phyloP scores from a whole-genome alignment of 179 eudicot species.

The Carnegiea gigantea region DNA sequence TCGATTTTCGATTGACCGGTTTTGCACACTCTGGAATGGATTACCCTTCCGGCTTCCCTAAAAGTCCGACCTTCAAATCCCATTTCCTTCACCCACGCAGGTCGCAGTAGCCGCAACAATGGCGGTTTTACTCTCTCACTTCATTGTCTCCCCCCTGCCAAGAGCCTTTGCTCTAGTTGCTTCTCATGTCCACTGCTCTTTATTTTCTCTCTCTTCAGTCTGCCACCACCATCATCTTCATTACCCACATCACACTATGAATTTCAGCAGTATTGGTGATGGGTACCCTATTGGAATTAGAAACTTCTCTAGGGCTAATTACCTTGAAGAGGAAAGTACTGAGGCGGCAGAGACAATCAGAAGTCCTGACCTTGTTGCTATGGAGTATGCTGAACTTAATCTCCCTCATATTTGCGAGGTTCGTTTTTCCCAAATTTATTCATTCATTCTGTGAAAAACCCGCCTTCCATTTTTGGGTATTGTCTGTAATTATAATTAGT shows the following conservation, averaged over 20 bases:
- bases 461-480: background rate
- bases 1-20: too few relatives aligned
- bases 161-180: conserved; percentile 16
- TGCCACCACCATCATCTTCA: conserved; percentile 2
- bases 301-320: conserved; percentile 1
- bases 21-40: too few relatives aligned
- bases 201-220: conserved; percentile 11
- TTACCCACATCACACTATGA: conserved; percentile 10
- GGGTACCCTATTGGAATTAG: conserved; percentile 10
- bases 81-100: background rate
- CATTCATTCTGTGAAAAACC: background rate
- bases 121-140: conserved; percentile 18
- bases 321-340: conserved; percentile 8
- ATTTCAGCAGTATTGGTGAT: background rate
- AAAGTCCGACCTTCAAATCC: background rate
- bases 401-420: conserved; percentile 46
- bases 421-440: background rate
- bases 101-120: conserved; percentile 4
- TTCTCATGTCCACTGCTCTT: conserved; percentile 3
- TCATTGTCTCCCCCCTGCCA: background rate
- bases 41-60: too few relatives aligned
- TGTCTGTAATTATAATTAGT: background rate
- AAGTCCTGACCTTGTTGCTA: conserved; percentile 53
- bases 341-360: conserved; percentile 11
- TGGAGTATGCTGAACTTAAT: conserved; percentile 65